Evolutionary conservation across 805 yeast genomes (phyloP).

Genomic region (Cyberlindnera amylophila): DNA sequence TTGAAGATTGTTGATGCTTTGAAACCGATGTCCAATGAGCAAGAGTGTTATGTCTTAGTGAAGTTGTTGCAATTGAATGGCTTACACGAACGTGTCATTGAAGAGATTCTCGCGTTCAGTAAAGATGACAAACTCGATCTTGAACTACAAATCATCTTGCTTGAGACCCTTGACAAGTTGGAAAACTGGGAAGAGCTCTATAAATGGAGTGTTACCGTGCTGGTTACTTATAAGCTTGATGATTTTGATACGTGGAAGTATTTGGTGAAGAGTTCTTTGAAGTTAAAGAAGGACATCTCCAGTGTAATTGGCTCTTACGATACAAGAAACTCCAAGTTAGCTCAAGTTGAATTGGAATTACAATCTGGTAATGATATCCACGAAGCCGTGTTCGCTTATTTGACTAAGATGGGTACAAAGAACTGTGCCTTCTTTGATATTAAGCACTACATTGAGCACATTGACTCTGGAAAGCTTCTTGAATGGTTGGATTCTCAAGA

Average conservation of each 20-base stretch:
- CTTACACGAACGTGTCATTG: slow-evolving; percentile 27
- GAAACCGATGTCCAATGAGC: slow-evolving; percentile 52
- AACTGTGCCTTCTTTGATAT: slow-evolving; percentile 66
- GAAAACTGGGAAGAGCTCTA: slow-evolving; percentile 43
- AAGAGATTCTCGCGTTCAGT: slow-evolving; percentile 32
- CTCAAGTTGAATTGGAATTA: slow-evolving; percentile 44
- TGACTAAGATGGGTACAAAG: slow-evolving; percentile 47
- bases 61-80: slow-evolving; percentile 40
- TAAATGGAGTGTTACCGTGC: slow-evolving; percentile 35
- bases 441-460: slow-evolving; percentile 27
- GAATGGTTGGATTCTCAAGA: slow-evolving; percentile 26
- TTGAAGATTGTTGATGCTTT: slow-evolving; percentile 49
- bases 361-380: slow-evolving; percentile 20
- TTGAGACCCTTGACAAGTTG: slow-evolving; percentile 42
- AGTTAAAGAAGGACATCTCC: slow-evolving; percentile 34
- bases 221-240: slow-evolving; percentile 52
- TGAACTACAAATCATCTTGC: slow-evolving; percentile 54
- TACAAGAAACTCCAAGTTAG: slow-evolving; percentile 56
- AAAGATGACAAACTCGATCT: slow-evolving; percentile 42
- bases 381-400: slow-evolving; percentile 33
- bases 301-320: slow-evolving; percentile 30
- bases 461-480: slow-evolving; percentile 16
- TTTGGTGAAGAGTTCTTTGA: slow-evolving; percentile 42
- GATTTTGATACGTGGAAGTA: slow-evolving; percentile 76
- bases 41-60: slow-evolving; percentile 62